A percentile compares a stretch with the other conserved stretches of the same genome.
Conservation (phyloP, 768 basidiomycete genomes). For the Dictyophora rubrovolvata region DNA sequence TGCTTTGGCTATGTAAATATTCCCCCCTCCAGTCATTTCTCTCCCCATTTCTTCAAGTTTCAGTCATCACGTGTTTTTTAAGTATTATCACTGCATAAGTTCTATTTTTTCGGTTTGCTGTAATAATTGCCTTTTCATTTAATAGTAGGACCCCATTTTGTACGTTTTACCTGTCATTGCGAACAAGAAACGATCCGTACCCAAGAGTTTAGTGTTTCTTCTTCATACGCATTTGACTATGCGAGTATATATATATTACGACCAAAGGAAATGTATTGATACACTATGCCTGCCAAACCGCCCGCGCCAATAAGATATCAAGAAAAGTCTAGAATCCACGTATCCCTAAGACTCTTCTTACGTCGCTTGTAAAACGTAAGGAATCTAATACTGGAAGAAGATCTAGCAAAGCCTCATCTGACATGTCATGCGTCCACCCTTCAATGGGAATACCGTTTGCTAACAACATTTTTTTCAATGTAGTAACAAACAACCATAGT, state of each 20-base stretch:
- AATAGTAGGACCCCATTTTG: neutral
- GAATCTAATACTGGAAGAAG: constrained; percentile 93
- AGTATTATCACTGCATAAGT: neutral
- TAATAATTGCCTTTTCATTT: neutral
- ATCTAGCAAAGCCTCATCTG: constrained; percentile 93
- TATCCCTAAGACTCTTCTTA: constrained; percentile 81
- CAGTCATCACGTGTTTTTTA: constrained; percentile 2
- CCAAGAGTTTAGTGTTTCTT: neutral
- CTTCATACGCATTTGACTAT: neutral
- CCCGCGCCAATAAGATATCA: neutral
- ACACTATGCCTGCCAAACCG: neutral
- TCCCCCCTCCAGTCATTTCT: constrained; percentile 10
- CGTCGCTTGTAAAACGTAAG: constrained; percentile 90
- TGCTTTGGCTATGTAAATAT: constrained; percentile 63
- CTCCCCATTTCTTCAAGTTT: constrained; percentile 15
- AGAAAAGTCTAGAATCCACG: constrained; percentile 34
- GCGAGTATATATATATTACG: neutral
- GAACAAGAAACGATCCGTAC: neutral
- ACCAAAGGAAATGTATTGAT: neutral
- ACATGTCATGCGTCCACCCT: constrained; percentile 97
- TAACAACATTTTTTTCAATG: constrained; percentile 23
- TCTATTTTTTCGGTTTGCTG: neutral
- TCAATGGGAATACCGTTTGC: constrained; percentile 99
- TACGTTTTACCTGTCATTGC: neutral
- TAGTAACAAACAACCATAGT: neutral